Evolutionary conservation across 208 protist genomes (phyloP).

Genomic region (Trypanosoma mega): DNA sequence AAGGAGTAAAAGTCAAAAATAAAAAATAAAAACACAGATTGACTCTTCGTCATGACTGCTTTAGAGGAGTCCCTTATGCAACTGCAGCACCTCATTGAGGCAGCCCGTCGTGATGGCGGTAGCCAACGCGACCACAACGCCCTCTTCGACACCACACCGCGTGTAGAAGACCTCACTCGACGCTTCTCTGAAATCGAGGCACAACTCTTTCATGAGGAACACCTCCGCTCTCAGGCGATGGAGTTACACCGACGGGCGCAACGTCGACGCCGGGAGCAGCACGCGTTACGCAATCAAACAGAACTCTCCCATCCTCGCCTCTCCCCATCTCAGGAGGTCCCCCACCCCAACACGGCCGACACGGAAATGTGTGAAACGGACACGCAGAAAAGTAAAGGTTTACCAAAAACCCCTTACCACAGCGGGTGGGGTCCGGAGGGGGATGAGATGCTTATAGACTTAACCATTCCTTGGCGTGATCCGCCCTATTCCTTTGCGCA

Average conservation of each 20-base stretch:
- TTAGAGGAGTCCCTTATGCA: conserved; percentile 11
- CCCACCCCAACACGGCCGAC: too few relatives aligned
- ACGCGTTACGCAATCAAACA: too few relatives aligned
- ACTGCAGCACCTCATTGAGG: conserved; percentile 9
- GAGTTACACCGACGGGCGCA: conserved; percentile 3
- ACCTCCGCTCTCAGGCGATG: neutral
- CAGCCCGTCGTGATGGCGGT: neutral
- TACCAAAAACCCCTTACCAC: too few relatives aligned
- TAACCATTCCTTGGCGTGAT: too few relatives aligned
- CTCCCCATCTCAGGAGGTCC: too few relatives aligned
- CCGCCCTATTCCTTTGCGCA: conserved; percentile 24
- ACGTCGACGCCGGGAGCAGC: conserved; percentile 9
- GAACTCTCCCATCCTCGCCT: too few relatives aligned
- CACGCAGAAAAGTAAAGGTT: too few relatives aligned
- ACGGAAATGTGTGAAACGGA: too few relatives aligned
- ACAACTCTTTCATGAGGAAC: conserved; percentile 8
- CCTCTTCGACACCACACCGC: neutral
- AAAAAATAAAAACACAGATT: too few relatives aligned
- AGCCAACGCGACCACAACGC: neutral
- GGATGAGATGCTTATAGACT: too few relatives aligned
- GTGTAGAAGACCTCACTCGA: conserved; percentile 9
- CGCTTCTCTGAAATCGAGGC: conserved; percentile 6
- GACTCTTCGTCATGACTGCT: neutral
- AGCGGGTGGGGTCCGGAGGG: too few relatives aligned
- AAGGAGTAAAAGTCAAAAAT: too few relatives aligned